Evolutionary conservation across 441 rosid species (phyloP), one percentile per base, ranked within the genome.

Genomic region (Manihot esculenta): DNA sequence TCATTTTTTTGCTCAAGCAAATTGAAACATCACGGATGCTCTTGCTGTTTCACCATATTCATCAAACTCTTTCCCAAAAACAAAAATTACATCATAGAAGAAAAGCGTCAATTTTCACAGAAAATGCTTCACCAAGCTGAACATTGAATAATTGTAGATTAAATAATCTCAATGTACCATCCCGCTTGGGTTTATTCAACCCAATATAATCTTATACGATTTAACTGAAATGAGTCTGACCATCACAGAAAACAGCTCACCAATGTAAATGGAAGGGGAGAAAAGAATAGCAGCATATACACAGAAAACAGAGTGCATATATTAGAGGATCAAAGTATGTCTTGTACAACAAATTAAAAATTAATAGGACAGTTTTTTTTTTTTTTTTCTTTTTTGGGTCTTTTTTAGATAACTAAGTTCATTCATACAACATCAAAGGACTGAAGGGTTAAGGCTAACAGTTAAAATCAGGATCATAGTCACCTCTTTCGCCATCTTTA

Each of bases 371-470:
- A 45, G 0, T 71, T 67, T 71, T 72, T 79, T 80, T 59, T 73
- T 61, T 62, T 67, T 68, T 79, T 61, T 62, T 67, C 66, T 79
- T 71, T 42, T 61, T 35, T 27, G 42, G 56, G 21, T 35, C 62
- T 68, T 75, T 72, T 75, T 66, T 38, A 75, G 81, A 81, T 76
- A 48, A 82, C 88, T 88, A 88, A 86, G 80, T 81, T 77, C 91
- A 87, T 85, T 81, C 86, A 74, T 87, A 87, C 92, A 85, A 80
- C 79, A 76, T 77, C 62, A 83, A 67, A 69, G 67, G 76, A 56
- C 83, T 76, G 78, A 68, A 74, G 80, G 85, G 90, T 86, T 85
- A 53, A 86, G 84, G 83, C 89, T 87, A 89, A 71, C 87, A 90
- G 93, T 85, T 85, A 90, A 86, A 74, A 74, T 66, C 87, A 80